Conservation (phyloP, 2,329 filamentous ascomycete genomes). For the Aureobasidium sp. region DNA sequence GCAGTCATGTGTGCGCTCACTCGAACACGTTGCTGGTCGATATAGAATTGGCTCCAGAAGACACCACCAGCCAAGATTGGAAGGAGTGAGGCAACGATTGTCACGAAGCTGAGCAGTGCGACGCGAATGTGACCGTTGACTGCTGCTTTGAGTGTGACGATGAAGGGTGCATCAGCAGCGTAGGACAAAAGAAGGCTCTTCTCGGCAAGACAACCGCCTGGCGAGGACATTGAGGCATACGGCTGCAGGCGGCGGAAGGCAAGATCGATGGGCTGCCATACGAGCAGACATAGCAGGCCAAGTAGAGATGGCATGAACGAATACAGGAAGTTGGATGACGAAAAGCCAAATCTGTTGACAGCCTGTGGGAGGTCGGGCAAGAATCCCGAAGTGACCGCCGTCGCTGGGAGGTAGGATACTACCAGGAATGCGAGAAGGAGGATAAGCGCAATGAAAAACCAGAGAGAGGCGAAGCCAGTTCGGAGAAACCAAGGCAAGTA, state of each 20-base stretch:
- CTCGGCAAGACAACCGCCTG: constrained; percentile 53
- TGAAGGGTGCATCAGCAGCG: constrained; percentile 54
- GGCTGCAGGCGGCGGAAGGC: constrained; percentile 58
- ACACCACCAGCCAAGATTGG: constrained; percentile 61
- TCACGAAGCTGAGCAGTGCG: constrained; percentile 51
- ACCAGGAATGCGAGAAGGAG: constrained; percentile 64
- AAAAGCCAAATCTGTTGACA: constrained; percentile 52
- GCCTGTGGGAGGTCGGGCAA: constrained; percentile 52
- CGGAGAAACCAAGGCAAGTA: constrained; percentile 65
- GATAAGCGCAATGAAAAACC: constrained; percentile 50
- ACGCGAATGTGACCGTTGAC: constrained; percentile 57
- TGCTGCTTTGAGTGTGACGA: constrained; percentile 49
- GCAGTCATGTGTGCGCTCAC: constrained; percentile 65
- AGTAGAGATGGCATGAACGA: constrained; percentile 62
- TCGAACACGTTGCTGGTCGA: constrained; percentile 39
- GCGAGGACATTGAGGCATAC: constrained; percentile 53
- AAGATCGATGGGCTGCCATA: constrained; percentile 59
- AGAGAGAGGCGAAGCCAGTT: constrained; percentile 55
- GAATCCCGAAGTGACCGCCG: constrained; percentile 61
- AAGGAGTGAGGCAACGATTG: constrained; percentile 51
- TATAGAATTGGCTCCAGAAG: constrained; percentile 63
- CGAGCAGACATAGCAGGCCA: constrained; percentile 57
- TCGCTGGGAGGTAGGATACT: constrained; percentile 64
- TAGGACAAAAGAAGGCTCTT: constrained; percentile 63
- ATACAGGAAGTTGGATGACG: constrained; percentile 80